Conservation (phyloP, 2,329 filamentous ascomycete genomes). For the Coniosporium tulheliwenetii region DNA sequence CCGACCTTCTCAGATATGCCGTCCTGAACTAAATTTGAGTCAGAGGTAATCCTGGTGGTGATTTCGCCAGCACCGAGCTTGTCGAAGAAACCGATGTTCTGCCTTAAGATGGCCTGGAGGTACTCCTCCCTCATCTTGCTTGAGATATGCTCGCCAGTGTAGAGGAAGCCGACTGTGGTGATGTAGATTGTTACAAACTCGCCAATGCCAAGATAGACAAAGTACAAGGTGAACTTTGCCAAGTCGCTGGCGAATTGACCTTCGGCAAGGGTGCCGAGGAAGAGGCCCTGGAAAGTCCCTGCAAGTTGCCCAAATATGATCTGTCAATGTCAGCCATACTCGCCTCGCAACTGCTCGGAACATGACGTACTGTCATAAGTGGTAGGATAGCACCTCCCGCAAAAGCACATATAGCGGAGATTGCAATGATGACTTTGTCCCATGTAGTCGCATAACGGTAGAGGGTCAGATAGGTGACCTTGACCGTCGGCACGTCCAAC, state of each 20-base stretch:
- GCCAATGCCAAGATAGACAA: constrained; percentile 69
- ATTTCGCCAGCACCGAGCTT: constrained; percentile 87
- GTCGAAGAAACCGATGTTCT: constrained; percentile 89
- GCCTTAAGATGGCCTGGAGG: constrained; percentile 65
- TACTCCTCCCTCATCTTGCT: constrained; percentile 55
- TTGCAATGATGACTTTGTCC: constrained; percentile 22
- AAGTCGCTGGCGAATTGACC: constrained; percentile 45
- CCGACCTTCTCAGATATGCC: constrained; percentile 84
- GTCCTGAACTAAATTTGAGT: constrained; percentile 86
- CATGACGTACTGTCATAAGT: constrained; percentile 15
- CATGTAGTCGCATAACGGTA: constrained; percentile 28
- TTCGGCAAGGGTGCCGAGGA: constrained; percentile 31
- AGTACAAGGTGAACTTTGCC: constrained; percentile 56
- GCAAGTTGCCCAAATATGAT: constrained; percentile 63
- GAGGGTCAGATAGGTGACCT: constrained; percentile 23
- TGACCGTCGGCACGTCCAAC: constrained; percentile 23
- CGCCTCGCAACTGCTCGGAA: neutral
- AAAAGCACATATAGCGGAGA: constrained; percentile 18
- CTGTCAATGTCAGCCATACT: constrained; percentile 8
- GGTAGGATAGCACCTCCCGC: constrained; percentile 18
- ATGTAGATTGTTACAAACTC: constrained; percentile 69
- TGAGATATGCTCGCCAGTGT: constrained; percentile 31
- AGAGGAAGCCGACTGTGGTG: constrained; percentile 79
- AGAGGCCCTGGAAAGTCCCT: constrained; percentile 52
- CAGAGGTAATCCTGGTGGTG: constrained; percentile 83